Evolutionary conservation across 257 asterid species (phyloP), one percentile per base, ranked within the genome.

Genomic region (Anisodus tanguticus): DNA sequence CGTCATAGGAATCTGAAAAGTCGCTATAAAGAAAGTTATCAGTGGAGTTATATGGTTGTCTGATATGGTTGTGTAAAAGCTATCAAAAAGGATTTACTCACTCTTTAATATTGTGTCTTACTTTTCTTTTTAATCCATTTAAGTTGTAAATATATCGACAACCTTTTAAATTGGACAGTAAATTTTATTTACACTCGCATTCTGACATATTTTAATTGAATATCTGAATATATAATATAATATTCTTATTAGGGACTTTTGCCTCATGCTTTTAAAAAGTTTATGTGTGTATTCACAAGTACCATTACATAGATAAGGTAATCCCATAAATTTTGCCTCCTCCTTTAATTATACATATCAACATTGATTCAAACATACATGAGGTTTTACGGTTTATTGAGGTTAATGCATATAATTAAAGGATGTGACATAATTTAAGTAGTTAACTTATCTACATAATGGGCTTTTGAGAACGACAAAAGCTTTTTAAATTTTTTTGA

Each of bases 1-100:
- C 59, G n/a, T 47, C 55, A 9, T 19, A 9, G 80, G 55, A 47
- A 72, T 3, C 59, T 9, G 80, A 45, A 72, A 47, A 72, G 59
- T 19, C 10, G 2, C 4, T 19, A n/a, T 47, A 49, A 74, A 74
- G 45, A 74, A 74, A 49, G 41, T 11, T 74, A 74, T 51, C n/a
- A 10, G 10, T 47, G 59, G 81, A 74, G 62, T 74, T 74, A 49
- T 22, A 7, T 31, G 62, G 43, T 74, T 74, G 80, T 74, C 62
- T 74, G 3, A 49, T 74, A 6, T 22, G 13, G 41, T 19, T 72
- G 12, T 72, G 37, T 2, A 9, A 43, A 70, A 43, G 79, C n/a
- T 71, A 5, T 43, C 10, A 22, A 22, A 63, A 3, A 17, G 9
- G 17, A 43, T 17, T 71, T 71, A 31, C 17, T 5, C 43, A 9